Conservation (phyloP, 768 basidiomycete species). For the Punctularia strigosozonata region DNA sequence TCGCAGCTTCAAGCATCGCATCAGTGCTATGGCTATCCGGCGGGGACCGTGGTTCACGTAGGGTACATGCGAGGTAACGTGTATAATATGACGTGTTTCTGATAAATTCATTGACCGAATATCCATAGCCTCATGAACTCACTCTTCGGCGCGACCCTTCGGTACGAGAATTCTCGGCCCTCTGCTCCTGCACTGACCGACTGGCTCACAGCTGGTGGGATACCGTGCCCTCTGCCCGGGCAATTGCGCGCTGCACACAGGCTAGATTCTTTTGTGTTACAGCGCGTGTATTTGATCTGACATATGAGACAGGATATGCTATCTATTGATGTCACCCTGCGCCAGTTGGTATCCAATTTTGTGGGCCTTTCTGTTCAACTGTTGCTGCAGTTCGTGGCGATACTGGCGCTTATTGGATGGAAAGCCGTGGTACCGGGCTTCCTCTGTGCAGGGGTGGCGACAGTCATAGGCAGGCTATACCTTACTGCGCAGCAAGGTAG, state of each 20-base stretch:
- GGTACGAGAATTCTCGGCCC: too few species aligned
- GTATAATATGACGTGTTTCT: too few species aligned
- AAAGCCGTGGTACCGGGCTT: neutral
- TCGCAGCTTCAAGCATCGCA: neutral
- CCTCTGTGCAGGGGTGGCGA: neutral
- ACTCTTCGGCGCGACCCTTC: too few species aligned
- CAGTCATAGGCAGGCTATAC: neutral
- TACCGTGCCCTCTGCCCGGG: conserved; percentile 20
- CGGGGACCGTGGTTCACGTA: too few species aligned
- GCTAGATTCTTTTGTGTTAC: conserved; percentile 18
- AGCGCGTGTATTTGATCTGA: neutral
- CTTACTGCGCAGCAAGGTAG: neutral
- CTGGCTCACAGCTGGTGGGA: conserved; percentile 21
- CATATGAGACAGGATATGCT: neutral
- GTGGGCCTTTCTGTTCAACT: neutral
- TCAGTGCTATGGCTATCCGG: neutral
- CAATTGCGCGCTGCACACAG: conserved; percentile 20
- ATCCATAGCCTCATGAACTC: too few species aligned
- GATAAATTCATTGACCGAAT: too few species aligned
- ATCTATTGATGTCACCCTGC: conserved; percentile 7
- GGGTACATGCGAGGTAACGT: too few species aligned
- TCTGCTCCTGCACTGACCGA: conserved; percentile 2
- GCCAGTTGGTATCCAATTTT: neutral
- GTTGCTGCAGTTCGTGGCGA: neutral
- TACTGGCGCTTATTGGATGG: neutral